A percentile compares a stretch with the other conserved stretches of the same genome.
These are phyloP conservation scores for Dactylonectria estremocensis DNA, from an alignment of 2,329 filamentous ascomycete species.

Conservation along the genomic window DNA sequence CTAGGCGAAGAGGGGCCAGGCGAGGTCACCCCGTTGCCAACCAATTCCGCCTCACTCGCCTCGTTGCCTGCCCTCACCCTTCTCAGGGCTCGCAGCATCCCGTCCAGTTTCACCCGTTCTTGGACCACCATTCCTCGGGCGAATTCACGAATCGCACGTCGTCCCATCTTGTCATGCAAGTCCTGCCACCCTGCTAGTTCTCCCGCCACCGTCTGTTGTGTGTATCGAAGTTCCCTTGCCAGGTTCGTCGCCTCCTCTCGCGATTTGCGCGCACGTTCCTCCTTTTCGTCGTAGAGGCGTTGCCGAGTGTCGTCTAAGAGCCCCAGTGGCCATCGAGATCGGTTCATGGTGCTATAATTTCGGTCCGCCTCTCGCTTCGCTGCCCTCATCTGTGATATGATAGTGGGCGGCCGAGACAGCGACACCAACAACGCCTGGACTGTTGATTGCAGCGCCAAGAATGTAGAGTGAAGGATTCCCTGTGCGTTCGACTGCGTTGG, in stretches of 20 bases:
- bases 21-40: slow-evolving; percentile 37
- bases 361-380: slow-evolving; percentile 85
- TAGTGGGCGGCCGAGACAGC: slow-evolving; percentile 82
- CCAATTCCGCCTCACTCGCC: slow-evolving; percentile 23
- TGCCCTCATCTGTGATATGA: slow-evolving; percentile 83
- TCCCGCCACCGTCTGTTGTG: slow-evolving; percentile 91
- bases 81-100: slow-evolving; percentile 84
- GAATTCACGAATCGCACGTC: slow-evolving; percentile 81
- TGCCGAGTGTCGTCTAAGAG: slow-evolving; percentile 90
- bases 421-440: slow-evolving; percentile 86
- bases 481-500: slow-evolving; percentile 82
- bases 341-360: slow-evolving; percentile 80
- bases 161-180: slow-evolving; percentile 83
- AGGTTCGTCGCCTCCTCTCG: slow-evolving; percentile 80
- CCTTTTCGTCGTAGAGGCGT: slow-evolving; percentile 86
- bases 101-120: slow-evolving; percentile 84
- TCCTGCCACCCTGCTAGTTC: slow-evolving; percentile 97
- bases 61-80: slow-evolving; percentile 60
- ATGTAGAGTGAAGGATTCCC: slow-evolving; percentile 79
- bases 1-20: slow-evolving; percentile 27
- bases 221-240: slow-evolving; percentile 89
- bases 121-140: slow-evolving; percentile 84
- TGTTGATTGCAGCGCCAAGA: slow-evolving; percentile 87
- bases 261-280: slow-evolving; percentile 81
- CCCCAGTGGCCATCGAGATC: slow-evolving; percentile 84